A percentile compares a stretch with the other conserved stretches of the same genome.
These are phyloP conservation scores for Eimeria maxima DNA, from an alignment of 169 alveolate genomes.

Conservation along the genomic window DNA sequence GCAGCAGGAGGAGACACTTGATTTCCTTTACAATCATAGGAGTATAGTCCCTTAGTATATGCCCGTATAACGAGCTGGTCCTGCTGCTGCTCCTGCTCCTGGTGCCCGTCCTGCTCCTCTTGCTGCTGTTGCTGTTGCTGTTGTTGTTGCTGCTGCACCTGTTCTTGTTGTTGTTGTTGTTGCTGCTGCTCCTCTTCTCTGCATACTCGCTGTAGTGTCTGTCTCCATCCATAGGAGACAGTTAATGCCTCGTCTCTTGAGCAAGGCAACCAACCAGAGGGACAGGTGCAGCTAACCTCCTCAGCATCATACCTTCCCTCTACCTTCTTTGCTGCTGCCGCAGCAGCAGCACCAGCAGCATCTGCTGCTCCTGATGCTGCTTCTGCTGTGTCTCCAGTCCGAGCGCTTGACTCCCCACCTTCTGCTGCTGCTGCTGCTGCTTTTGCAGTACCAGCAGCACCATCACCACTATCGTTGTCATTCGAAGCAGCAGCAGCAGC, in stretches of 20 bases:
- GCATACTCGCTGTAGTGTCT: constrained; percentile 44
- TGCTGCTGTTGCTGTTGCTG: constrained; percentile 20
- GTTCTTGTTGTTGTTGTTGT: background rate
- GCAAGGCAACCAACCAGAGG: constrained; percentile 33
- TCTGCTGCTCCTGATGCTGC: background rate
- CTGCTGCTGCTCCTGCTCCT: too few relatives aligned
- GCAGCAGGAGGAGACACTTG: background rate
- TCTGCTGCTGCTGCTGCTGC: background rate
- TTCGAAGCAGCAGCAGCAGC: too few relatives aligned
- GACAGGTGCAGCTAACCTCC: constrained; percentile 2
- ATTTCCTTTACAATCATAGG: constrained; percentile 16
- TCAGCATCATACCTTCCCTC: background rate
- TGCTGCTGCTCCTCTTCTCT: background rate
- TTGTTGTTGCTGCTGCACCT: background rate
- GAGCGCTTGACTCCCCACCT: background rate
- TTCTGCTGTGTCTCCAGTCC: background rate
- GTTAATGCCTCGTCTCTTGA: background rate
- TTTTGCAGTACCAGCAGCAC: background rate
- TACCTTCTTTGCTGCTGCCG: too few relatives aligned
- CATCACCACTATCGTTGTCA: background rate
- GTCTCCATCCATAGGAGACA: constrained; percentile 40
- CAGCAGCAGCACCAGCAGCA: too few relatives aligned
- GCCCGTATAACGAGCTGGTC: constrained; percentile 41
- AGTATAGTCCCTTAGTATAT: constrained; percentile 6
- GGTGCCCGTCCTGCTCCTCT: too few relatives aligned